Base-by-base conservation (phyloP, 1,284 basidiomycete genomes). In the Sporisorium scitamineum region DNA sequence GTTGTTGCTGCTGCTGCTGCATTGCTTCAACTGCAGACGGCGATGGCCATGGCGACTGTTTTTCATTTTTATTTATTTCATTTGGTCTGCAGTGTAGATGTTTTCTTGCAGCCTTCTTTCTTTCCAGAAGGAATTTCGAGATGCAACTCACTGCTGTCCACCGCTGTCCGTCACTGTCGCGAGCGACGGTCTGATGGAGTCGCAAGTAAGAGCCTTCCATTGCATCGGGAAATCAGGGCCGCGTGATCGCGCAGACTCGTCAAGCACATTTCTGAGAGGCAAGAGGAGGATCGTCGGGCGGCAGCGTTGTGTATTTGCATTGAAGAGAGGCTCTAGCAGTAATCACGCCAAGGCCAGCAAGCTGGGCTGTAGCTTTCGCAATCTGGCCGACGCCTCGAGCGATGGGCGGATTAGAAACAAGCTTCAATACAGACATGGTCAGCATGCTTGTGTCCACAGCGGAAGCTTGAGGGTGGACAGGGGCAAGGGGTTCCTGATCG, bases 121-220 rank as follows among this genome's bases (percentile, higher is more conserved):
- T 62, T 39, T 50, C 9, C 24, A 62, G 60, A 69, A 62, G 60
- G 58, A 62, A 59, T 69, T 67, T 58, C 32, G 22, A 20, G 39
- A 39, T 32, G 53, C 55, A 50, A 39, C 32, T 7, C 48, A 31
- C 13, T 9, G 29, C n/a, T 22, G 3, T 16, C 18, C 31, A 22
- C 29, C 50, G 2, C 31, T 50, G 13, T 48, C 26, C n/a, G 9
- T 14, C 9, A 8, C 18, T 5, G 45, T 18, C 26, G 18, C 29
- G 10, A 32, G 48, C 13, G 11, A 11, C 27, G 48, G 10, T 31
- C 27, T 18, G 8, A 22, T 47, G 14, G 24, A 14, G 14, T 18
- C 20, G 27, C 27, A 22, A 13, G 32, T 32, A 27, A 27, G 42
- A 31, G 18, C 3, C 18, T 50, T 31, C 47, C 27, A 18, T 31